These are phyloP conservation scores for Fusarium ramigenum DNA, from an alignment of 2,329 filamentous ascomycete genomes.

Conservation along the genomic window DNA sequence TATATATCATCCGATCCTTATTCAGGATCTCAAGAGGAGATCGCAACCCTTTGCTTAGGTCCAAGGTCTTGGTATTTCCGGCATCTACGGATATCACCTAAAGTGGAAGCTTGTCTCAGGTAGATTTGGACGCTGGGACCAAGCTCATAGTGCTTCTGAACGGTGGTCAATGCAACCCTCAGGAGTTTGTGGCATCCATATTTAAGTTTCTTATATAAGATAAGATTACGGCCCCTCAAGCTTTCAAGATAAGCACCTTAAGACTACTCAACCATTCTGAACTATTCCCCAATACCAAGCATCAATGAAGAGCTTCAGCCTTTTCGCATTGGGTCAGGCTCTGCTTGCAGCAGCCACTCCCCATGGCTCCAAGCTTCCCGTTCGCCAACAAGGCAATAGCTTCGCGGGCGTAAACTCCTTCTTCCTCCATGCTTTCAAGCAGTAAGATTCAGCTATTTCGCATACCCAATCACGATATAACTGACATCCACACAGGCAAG, in stretches of 20 bases:
- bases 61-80: neutral
- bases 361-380: neutral
- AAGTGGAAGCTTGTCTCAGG: neutral
- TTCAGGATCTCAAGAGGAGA: neutral
- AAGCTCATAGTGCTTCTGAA: fast-evolving
- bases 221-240: neutral
- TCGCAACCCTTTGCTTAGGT: neutral
- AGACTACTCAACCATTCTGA: fast-evolving
- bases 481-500: neutral
- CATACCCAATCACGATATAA: fast-evolving
- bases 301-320: neutral
- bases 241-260: neutral
- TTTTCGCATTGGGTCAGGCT: neutral
- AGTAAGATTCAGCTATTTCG: fast-evolving
- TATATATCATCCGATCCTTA: neutral
- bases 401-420: neutral
- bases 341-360: neutral
- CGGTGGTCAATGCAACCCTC: neutral
- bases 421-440: neutral
- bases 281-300: fast-evolving
- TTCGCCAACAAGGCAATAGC: neutral
- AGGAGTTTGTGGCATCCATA: fast-evolving
- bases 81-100: neutral
- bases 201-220: neutral
- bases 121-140: neutral